These are phyloP conservation scores for Oryza punctata DNA, from an alignment of 176 grass and related monocot genomes.

Conservation along the genomic window DNA sequence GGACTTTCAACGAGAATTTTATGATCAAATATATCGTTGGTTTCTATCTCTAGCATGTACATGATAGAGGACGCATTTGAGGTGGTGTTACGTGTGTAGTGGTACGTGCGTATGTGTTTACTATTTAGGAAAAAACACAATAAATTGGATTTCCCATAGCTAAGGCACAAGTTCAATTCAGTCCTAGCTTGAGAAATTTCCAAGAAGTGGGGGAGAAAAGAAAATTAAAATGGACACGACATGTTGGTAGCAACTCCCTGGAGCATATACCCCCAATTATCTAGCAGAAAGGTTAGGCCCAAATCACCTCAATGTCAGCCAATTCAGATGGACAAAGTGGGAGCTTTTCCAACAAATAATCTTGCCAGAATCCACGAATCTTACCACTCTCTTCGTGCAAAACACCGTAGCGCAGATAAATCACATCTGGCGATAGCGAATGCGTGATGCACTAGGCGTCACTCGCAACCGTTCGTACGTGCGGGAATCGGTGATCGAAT, in stretches of 20 bases:
- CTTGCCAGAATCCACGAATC: not conserved
- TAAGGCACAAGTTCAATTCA: not conserved
- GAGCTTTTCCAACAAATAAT: not conserved
- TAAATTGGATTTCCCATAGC: not conserved
- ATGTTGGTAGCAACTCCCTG: slow-evolving; percentile 5
- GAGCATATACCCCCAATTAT: not conserved
- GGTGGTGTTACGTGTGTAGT: no score
- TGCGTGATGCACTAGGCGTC: not conserved
- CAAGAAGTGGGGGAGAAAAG: not conserved
- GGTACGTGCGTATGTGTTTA: no score
- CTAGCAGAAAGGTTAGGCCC: slow-evolving; percentile 10
- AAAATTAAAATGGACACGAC: not conserved
- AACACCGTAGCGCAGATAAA: not conserved
- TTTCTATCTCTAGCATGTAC: no score
- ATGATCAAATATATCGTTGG: no score
- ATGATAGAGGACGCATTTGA: no score
- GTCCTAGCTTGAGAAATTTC: not conserved
- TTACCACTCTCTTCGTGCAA: not conserved
- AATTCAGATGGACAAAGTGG: not conserved
- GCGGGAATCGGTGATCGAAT: not conserved
- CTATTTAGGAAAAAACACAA: no score
- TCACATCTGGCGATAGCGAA: not conserved
- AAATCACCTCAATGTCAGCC: not conserved
- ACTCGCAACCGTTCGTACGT: not conserved
- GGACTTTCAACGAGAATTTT: no score